Percentiles rank a stretch among this genome's conserved stretches.
Conservation (phyloP, 2,329 filamentous ascomycete genomes). For the Ascomycota sp. region DNA sequence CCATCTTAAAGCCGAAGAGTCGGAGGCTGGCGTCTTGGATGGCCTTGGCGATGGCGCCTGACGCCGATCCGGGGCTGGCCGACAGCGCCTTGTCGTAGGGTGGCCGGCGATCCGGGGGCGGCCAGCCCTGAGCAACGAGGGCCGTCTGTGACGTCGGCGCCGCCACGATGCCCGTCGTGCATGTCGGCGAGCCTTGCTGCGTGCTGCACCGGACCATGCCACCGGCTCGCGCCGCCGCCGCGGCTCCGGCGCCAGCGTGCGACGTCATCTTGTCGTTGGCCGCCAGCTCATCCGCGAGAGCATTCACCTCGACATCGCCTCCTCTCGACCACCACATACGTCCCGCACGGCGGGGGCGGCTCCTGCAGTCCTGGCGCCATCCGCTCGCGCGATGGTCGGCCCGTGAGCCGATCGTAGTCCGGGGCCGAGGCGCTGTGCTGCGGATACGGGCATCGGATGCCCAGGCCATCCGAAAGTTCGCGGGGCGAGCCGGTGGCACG, state of each 20-base stretch:
- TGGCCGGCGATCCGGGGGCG: constrained; percentile 51
- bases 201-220: constrained; percentile 61
- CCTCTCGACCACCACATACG: constrained; percentile 89
- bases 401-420: constrained; percentile 14
- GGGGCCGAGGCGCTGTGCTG: constrained; percentile 29
- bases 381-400: constrained; percentile 7
- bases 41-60: constrained; percentile 84
- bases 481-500: constrained; percentile 21
- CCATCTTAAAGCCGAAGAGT: constrained; percentile 50
- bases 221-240: constrained; percentile 37
- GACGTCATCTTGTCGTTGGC: constrained; percentile 47
- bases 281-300: constrained; percentile 84
- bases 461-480: constrained; percentile 26
- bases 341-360: constrained; percentile 64
- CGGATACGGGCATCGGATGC: constrained; percentile 26
- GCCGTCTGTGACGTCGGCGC: constrained; percentile 50
- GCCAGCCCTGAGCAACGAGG: constrained; percentile 49
- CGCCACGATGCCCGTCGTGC: constrained; percentile 47
- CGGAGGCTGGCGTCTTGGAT: constrained; percentile 77
- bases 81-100: constrained; percentile 65
- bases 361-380: constrained; percentile 23
- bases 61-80: constrained; percentile 49
- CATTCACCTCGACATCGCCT: constrained; percentile 89
- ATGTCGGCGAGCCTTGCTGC: constrained; percentile 51
- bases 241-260: constrained; percentile 26